phyloP scores from a whole-genome alignment of 192 early-diverging fungal species.

The Backusella macrospora region DNA sequence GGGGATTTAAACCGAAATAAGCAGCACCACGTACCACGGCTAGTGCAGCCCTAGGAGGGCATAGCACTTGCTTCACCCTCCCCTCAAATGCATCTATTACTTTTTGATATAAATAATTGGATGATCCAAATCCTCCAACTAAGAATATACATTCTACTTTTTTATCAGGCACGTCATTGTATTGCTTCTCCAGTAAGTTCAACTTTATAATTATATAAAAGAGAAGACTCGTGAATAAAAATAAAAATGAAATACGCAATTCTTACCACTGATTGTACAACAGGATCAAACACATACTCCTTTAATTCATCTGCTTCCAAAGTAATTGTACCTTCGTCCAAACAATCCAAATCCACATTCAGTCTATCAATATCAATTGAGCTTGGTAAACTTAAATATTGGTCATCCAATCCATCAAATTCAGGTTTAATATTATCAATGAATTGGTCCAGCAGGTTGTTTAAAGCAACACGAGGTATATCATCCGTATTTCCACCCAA shows the following conservation, averaged over 20 bases:
- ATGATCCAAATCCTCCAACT: constrained; percentile 59
- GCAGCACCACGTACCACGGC: constrained; percentile 61
- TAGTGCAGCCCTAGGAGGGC: constrained; percentile 46
- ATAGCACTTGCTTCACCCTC: constrained; percentile 43
- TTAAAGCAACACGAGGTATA: neutral
- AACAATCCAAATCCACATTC: constrained; percentile 33
- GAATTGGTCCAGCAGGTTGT: constrained; percentile 45
- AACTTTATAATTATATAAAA: constrained; percentile 21
- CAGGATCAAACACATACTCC: constrained; percentile 45
- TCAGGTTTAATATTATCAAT: constrained; percentile 50
- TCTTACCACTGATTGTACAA: constrained; percentile 39
- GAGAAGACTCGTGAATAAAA: neutral
- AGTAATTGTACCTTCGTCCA: constrained; percentile 48
- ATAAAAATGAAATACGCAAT: constrained; percentile 25
- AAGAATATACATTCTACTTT: constrained; percentile 51
- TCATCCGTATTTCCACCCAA: constrained; percentile 38
- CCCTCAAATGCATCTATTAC: constrained; percentile 44
- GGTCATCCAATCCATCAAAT: constrained; percentile 52
- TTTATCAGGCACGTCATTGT: constrained; percentile 35
- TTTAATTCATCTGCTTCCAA: constrained; percentile 43
- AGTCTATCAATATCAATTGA: constrained; percentile 39
- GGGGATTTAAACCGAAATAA: constrained; percentile 49
- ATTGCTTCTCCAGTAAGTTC: constrained; percentile 46
- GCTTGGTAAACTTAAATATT: constrained; percentile 48
- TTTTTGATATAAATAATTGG: constrained; percentile 46